Conservation (phyloP, 176 grass and related monocot genomes). For the Bonia amplexicaulis region DNA sequence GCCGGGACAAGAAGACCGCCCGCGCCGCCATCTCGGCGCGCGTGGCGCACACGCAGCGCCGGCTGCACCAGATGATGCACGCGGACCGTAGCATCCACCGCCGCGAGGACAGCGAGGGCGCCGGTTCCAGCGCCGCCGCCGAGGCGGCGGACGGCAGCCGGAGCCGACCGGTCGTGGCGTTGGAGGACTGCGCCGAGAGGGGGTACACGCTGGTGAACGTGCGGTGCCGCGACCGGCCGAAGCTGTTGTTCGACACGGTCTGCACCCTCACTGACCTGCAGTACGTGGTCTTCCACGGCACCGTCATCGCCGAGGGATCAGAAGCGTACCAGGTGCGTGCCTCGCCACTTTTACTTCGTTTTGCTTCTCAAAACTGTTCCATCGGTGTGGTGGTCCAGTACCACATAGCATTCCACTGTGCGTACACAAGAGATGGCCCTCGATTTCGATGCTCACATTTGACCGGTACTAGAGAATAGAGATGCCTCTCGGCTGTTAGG, state of each 20-base stretch:
- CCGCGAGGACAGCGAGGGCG: not conserved
- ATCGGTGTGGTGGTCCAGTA: not conserved
- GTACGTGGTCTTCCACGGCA: conserved; percentile 86
- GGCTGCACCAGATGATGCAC: conserved; percentile 88
- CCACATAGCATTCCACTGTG: not conserved
- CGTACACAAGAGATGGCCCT: not conserved
- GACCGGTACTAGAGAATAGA: conserved; percentile 18
- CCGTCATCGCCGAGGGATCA: conserved; percentile 67
- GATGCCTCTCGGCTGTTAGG: not conserved
- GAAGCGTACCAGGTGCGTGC: conserved; percentile 65
- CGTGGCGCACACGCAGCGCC: conserved; percentile 44
- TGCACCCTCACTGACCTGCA: conserved; percentile 90
- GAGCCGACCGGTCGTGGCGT: conserved; percentile 25
- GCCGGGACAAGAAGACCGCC: conserved; percentile 34
- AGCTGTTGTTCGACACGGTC: conserved; percentile 87
- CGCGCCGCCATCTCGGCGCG: conserved; percentile 28
- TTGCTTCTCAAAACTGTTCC: not conserved
- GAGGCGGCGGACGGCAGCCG: not conserved
- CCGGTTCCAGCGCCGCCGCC: not conserved
- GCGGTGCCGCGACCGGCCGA: conserved; percentile 62
- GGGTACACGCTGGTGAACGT: conserved; percentile 81
- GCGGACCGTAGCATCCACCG: conserved; percentile 22
- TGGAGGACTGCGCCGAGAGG: conserved; percentile 71
- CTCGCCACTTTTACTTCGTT: not conserved
- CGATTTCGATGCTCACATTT: conserved; percentile 21